Base-by-base conservation (phyloP, 768 basidiomycete genomes). In the Pleurotus tuoliensis region DNA sequence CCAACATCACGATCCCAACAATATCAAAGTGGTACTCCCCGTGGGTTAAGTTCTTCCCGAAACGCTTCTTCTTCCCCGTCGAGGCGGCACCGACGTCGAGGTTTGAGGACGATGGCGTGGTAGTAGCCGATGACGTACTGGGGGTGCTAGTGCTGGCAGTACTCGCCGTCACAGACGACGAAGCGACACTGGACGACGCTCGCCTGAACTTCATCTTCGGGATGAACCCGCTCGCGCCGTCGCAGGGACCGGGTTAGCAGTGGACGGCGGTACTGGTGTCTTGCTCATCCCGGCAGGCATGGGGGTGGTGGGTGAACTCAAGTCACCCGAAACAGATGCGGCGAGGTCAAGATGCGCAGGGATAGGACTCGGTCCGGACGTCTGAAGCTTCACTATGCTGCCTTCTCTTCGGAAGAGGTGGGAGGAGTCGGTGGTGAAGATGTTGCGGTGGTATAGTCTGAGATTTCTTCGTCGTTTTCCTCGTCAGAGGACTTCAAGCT, bases 1-100 rank as follows among this genome's bases (percentile, higher is more conserved):
- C 97, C 18, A 98, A 72, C 86, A 97, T 90, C 39, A 98, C 95
- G 57, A 98, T 94, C 0, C 96, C 96, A 2, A 96, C 72, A 39
- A 97, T 87, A 66, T 98, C 81, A 58, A 92, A 82, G 67, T 87
- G 86, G 68, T 68, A 75, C 38, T 58, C 67, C 24, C 64, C 67
- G 30, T 30, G 30, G 30, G 30, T 30, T 8, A 9, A 9, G 57
- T 65, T 64, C 54, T 60, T 56, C 53, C 44, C 46, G 27, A 61
- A 60, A 0, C 47, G 24, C 52, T 43, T 58, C 47, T 41, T 61
- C 20, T 58, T 61, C 54, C 27, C 52, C 3, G 37, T 43, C 4
- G n/a, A 15, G 22, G 20, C 11, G 7, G 44, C 49, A n/a, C 48
- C 9, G 20, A 40, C 20, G 18, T 40, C 24, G 16, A 46, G 13